Evolutionary conservation across 495 filamentous ascomycete species (phyloP), one percentile per base, ranked within the genome.

Genomic region (Trichoderma parareesei): DNA sequence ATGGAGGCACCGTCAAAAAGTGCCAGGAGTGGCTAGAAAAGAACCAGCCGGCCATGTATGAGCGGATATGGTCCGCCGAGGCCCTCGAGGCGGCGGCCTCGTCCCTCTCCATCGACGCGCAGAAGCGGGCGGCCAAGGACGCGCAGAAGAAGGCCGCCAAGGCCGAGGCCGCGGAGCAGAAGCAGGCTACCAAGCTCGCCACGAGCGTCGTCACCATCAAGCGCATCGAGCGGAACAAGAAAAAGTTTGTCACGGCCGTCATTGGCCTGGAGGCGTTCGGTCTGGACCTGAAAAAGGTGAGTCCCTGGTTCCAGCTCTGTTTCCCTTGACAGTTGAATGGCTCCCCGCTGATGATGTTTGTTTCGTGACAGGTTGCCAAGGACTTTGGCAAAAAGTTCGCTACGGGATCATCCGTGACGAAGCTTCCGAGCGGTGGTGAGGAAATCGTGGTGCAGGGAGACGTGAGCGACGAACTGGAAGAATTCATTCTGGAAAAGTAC

Each of bases 401-500:
- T 18, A 97, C 94, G 1, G 94, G 94, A 0, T 87, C 86, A n/a
- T 90, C 86, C 14, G 93, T 98, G 49, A 98, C 93, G 16, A 94
- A 96, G 78, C 82, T 87, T 8, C 84, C 91, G 33, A 88, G 85
- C 59, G 93, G 92, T 2, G 87, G 88, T 11, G 94, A 98, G 76
- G 94, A 98, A 79, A 97, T 99, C 72, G 93, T 96, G 41, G 92
- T 99, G 48, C 94, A 99, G 76, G 94, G 94, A 14, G 94, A 99
- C 77, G 86, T 97, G 68, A 95, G 92, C 74, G 92, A 92, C 72
- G 94, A 98, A 74, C 88, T 99, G 64, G 84, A 88, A 69, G 95
- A 98, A 68, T 97, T 90, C 79, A 73, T 99, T 65, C 74, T 89
- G 67, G 93, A 97, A 73, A 87, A 88, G 69, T 93, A 96, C 72